Evolutionary conservation across 2,329 filamentous ascomycete genomes (phyloP).

Genomic region (Hypomyces rosellus): DNA sequence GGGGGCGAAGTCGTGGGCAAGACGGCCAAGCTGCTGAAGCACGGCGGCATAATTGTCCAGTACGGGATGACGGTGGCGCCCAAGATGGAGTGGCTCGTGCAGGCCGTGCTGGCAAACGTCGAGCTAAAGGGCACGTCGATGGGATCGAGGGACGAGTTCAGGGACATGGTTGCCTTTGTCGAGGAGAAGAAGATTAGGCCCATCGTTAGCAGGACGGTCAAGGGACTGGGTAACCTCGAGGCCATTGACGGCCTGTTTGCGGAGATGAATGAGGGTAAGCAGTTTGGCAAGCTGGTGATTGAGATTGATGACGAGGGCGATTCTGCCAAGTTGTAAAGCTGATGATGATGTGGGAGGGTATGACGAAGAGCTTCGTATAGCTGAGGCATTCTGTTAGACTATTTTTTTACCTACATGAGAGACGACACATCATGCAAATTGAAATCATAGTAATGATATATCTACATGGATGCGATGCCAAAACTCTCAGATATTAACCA

Average conservation of each 20-base stretch:
- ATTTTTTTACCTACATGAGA: not conserved
- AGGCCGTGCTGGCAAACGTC: constrained; percentile 77
- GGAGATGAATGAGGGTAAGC: constrained; percentile 76
- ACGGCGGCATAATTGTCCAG: constrained; percentile 73
- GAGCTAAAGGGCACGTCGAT: constrained; percentile 84
- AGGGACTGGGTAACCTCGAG: constrained; percentile 68
- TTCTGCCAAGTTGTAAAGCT: constrained; percentile 35
- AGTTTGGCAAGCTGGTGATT: constrained; percentile 91
- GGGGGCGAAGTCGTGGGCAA: constrained; percentile 77
- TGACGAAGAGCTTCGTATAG: not conserved
- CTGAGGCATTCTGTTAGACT: not conserved
- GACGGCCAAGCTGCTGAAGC: constrained; percentile 62
- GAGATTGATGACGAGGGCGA: constrained; percentile 46
- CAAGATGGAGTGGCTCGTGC: constrained; percentile 82
- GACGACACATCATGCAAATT: not conserved
- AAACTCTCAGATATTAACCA: constrained; percentile 6
- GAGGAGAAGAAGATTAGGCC: constrained; percentile 65
- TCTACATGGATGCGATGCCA: not conserved
- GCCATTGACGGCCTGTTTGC: constrained; percentile 78
- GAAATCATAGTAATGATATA: not conserved
- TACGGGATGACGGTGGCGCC: constrained; percentile 90
- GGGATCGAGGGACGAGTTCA: constrained; percentile 84
- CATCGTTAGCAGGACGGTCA: constrained; percentile 67
- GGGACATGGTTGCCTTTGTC: constrained; percentile 85
- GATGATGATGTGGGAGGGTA: not conserved